A percentile compares a stretch with the other conserved stretches of the same genome.
These are phyloP conservation scores for Gryganskiella cystojenkinii DNA, from an alignment of 192 early-diverging fungal genomes.

Conservation along the genomic window DNA sequence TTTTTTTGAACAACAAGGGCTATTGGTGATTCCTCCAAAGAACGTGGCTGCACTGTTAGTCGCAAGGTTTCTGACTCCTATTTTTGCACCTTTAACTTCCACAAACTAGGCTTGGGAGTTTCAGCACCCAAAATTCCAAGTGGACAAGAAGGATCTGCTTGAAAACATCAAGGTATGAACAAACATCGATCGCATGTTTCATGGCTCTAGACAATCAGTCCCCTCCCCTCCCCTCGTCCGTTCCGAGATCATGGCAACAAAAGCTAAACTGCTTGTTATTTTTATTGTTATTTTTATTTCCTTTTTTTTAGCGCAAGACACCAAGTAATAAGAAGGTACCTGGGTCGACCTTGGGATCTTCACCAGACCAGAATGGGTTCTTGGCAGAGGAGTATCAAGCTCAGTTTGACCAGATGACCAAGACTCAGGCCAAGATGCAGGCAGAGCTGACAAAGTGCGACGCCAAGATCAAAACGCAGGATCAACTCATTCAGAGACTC, in stretches of 20 bases:
- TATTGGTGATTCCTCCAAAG: too few species aligned
- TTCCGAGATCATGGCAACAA: background rate
- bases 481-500: slow-evolving; percentile 58
- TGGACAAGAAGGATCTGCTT: slow-evolving; percentile 64
- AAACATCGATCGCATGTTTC: background rate
- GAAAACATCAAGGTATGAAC: slow-evolving; percentile 62
- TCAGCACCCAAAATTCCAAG: slow-evolving; percentile 73
- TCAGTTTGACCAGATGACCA: slow-evolving; percentile 54
- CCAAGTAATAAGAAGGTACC: slow-evolving; percentile 44
- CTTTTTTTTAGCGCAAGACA: slow-evolving; percentile 50
- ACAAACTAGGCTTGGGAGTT: slow-evolving; percentile 74
- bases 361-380: slow-evolving; percentile 14
- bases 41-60: background rate
- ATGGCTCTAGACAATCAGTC: too few species aligned
- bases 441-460: slow-evolving; percentile 56
- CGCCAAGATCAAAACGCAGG: slow-evolving; percentile 58
- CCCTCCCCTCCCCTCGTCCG: background rate
- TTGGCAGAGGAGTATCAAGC: slow-evolving; percentile 49
- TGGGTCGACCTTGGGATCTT: background rate
- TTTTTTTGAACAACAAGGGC: background rate
- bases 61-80: background rate
- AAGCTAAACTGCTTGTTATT: background rate
- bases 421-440: slow-evolving; percentile 55
- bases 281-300: background rate
- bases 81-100: background rate